Percentiles rank a stretch among this genome's conserved stretches.
Evolutionary conservation across 2,329 filamentous ascomycete species (phyloP).

Genomic region (Waltergamsia citrina): DNA sequence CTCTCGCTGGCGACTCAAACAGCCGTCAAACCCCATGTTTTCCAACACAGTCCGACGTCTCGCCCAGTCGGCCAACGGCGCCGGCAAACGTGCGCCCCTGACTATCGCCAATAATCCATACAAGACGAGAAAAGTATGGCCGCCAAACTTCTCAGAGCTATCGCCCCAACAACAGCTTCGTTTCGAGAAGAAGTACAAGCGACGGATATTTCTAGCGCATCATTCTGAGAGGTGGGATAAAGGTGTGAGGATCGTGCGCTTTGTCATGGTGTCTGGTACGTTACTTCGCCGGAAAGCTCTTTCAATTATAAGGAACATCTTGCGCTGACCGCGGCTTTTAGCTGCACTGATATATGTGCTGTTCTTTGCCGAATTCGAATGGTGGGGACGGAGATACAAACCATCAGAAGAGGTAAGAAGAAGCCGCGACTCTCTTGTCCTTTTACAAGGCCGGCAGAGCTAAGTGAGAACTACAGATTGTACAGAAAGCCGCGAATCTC

Average conservation of each 20-base stretch:
- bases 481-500: slow-evolving; percentile 23
- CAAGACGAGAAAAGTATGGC: slow-evolving; percentile 65
- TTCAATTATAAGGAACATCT: not conserved
- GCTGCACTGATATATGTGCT: slow-evolving; percentile 1
- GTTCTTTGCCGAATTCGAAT: slow-evolving; percentile 33
- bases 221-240: slow-evolving; percentile 57
- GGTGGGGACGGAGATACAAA: slow-evolving; percentile 31
- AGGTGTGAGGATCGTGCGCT: slow-evolving; percentile 54
- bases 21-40: too few relatives aligned
- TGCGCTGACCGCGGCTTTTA: not conserved
- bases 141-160: slow-evolving; percentile 64
- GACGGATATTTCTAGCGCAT: slow-evolving; percentile 53
- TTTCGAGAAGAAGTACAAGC: slow-evolving; percentile 71
- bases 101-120: slow-evolving; percentile 45
- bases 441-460: too few relatives aligned
- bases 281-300: slow-evolving; percentile 6
- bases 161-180: slow-evolving; percentile 65
- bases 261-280: slow-evolving; percentile 46
- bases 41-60: slow-evolving; percentile 16
- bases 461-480: slow-evolving; percentile 18
- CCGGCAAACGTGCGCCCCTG: slow-evolving; percentile 4
- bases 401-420: slow-evolving; percentile 29
- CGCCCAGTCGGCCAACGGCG: slow-evolving; percentile 16
- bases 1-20: too few relatives aligned
- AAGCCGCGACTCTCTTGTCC: not conserved